Base-by-base conservation (phyloP, 257 asterid genomes). In the Forsythia suspensa region DNA sequence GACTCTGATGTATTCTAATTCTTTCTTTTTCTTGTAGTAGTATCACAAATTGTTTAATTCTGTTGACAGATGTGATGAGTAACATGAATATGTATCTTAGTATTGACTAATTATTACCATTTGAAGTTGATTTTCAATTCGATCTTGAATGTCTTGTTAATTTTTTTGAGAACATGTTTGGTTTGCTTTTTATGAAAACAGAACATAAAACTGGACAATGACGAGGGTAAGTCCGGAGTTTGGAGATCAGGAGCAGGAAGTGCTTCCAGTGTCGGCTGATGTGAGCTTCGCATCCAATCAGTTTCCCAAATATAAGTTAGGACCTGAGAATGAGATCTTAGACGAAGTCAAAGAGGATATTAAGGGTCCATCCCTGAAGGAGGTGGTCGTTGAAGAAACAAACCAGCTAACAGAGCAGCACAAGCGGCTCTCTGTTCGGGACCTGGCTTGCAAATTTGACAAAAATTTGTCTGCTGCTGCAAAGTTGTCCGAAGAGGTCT, bases 401-500 rank as follows among this genome's bases (percentile, higher is more conserved):
- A 59, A 88, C 18, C 91, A 91, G 80, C 91, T 95, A 43, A 84
- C 91, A 4, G 92, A 91, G 61, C 99, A 95, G 55, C 99, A 93
- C 85, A 86, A 85, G 83, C 98, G 99, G 13, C 91, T 95, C 24
- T 95, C 99, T 66, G 99, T 95, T 72, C 92, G 99, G 12, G 99
- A 95, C 77, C 92, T 95, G 70, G 99, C 99, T 77, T 91, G 92
- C 88, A 93, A 91, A 83, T 95, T 95, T 16, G 99, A 95, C 90
- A 95, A 93, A 95, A 95, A 92, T 83, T 89, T 93, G 91, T 83
- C 99, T 48, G 94, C 99, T 43, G 97, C 99, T 18, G 98, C 98
- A 29, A 95, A 95, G 83, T 84, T 95, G 84, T 90, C 98, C 2
- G 93, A 89, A 59, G 98, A 95, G 99, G 99, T 83, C 57, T 39